Conservation (phyloP, 768 basidiomycete species). For the Kwoniella dendrophila region DNA sequence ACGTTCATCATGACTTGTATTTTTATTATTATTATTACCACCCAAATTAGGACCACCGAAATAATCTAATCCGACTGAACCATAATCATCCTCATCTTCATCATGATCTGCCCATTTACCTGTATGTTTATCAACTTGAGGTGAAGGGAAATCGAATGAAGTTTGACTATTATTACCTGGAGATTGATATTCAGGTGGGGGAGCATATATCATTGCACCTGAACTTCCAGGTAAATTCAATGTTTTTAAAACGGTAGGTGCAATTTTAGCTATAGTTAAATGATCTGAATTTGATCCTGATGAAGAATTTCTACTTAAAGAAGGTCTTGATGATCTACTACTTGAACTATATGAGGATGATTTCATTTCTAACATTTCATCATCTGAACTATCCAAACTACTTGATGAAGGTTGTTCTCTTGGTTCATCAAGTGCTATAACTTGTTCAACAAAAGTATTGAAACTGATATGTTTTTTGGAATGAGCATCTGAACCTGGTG, state of each 20-base stretch:
- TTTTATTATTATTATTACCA: constrained; percentile 32
- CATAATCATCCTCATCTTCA: constrained; percentile 56
- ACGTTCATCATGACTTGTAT: constrained; percentile 38
- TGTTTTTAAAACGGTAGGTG: constrained; percentile 85
- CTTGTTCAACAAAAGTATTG: constrained; percentile 97
- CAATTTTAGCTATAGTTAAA: constrained; percentile 72
- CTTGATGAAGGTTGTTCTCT: constrained; percentile 19
- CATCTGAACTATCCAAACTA: constrained; percentile 55
- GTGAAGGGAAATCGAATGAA: constrained; percentile 51
- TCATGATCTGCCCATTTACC: constrained; percentile 54
- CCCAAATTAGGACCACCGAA: constrained; percentile 66
- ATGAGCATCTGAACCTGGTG: constrained; percentile 12
- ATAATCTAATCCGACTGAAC: constrained; percentile 63
- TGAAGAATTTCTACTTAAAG: constrained; percentile 43
- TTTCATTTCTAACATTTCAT: constrained; percentile 70
- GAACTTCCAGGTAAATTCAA: constrained; percentile 54
- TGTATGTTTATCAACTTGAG: constrained; percentile 38
- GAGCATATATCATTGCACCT: constrained; percentile 52
- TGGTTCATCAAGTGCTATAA: constrained; percentile 64
- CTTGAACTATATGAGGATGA: constrained; percentile 52
- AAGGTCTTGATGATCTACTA: constrained; percentile 47
- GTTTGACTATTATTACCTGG: constrained; percentile 24
- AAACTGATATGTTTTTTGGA: constrained; percentile 88
- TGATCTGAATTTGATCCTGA: constrained; percentile 59
- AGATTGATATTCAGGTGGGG: constrained; percentile 50